Base-by-base conservation (phyloP, 2,329 filamentous ascomycete species). In the Myrmaecium sp. region DNA sequence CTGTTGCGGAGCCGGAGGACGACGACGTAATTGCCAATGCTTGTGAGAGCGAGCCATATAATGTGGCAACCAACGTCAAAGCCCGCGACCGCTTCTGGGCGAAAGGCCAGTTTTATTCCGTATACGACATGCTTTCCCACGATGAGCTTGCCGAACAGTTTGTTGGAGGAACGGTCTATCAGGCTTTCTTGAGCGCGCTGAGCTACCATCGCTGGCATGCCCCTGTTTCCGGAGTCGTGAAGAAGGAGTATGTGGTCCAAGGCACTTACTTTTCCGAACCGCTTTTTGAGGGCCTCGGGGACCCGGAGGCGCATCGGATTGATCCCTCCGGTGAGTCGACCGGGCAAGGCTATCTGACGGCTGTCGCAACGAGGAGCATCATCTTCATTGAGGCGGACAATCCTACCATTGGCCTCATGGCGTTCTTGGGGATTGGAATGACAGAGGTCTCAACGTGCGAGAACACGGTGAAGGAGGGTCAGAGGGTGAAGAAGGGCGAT, bases 381-480 rank as follows among this genome's bases (percentile, higher is more conserved):
- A 69, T 83, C 34, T 68, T 77, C 41, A 67, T 82, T 31, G 62
- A 81, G 44, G 73, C 75, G 0, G 74, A 79, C 35, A 73, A 78
- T 34, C 57, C 60, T 2, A 57, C 57, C 1, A 69, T 82, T 19
- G 77, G 77, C 0, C 50, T 82, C 17, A 65, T 83, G 58, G 71
- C 64, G 0, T 75, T 82, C 35, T 54, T 83, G 8, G 69, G 66
- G 2, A 64, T 83, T 3, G 78, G 77, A 2, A 82, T 83, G 77
- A 72, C 70, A 21, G 77, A 84, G 49, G 76, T 82, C 8, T 74
- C 66, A 31, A 72, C 73, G 0, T 81, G 75, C 40, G 74, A 81
- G 27, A 70, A 79, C 25, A 75, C 68, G 0, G 73, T 79, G 7
- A 60, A 60, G 37, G 65, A 72, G 41, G 75, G 74, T 0, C 62